Base-by-base conservation (phyloP, 2,329 filamentous ascomycete genomes). In the Pleoardoris graminearum region DNA sequence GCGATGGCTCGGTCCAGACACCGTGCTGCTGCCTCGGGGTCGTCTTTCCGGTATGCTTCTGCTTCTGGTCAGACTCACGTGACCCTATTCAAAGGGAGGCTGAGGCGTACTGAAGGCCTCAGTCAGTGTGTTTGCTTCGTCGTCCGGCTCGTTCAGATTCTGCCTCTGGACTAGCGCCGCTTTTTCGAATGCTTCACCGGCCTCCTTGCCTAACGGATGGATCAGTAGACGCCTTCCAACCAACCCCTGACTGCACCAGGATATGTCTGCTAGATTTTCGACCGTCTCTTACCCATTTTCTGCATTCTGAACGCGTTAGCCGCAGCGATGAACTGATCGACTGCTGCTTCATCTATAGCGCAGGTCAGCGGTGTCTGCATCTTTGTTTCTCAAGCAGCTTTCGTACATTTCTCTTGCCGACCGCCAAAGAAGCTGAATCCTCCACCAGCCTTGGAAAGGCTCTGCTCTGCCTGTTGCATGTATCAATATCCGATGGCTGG, bases 391-490 rank as follows among this genome's bases (percentile, higher is more conserved):
- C 25, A 3, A 21, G 12, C 3, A 5, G 23, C n/a, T 7, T 21
- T 16, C 59, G 19, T 67, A 72, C 70, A 92, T 76, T 97, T 97
- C 59, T 96, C 91, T 66, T 89, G 83, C 53, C 86, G 84, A 39
- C 90, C 90, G 37, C 91, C 90, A 66, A 99, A 97, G 76, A 96
- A 86, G 73, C 86, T 90, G 77, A 96, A 97, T 65, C 92, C 92
- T 23, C 88, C 80, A 17, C 84, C 80, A 35, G 93, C 92, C 62
- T 87, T 80, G 65, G 86, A 77, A 22, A 89, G 83, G 47, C 86
- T 82, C 79, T 94, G 96, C 70, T 97, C 90, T 78, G 94, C 94
- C 92, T 97, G 72, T 61, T 56, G 46, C 46, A 52, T 48, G 57
- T 62, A 54, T 64, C 50, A 56, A 63, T 60, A 61, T 67, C 60